Evolutionary conservation across 2,329 filamentous ascomycete genomes (phyloP).

Genomic region (Alternaria tenuissima): DNA sequence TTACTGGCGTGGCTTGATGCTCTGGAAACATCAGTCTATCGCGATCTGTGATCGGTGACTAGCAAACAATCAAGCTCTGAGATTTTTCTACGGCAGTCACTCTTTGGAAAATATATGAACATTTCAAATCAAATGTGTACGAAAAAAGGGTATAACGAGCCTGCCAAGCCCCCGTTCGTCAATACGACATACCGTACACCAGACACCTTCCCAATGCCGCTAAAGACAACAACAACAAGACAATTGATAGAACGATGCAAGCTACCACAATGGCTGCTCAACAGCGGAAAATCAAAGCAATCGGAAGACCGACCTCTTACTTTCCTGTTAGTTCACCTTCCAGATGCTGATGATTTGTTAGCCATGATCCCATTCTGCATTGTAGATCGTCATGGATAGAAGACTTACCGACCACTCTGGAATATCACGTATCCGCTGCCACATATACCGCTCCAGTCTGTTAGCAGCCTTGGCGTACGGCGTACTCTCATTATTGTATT

Average conservation of each 20-base stretch:
- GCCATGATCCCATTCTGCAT: neutral
- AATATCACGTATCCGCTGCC: slow-evolving; percentile 87
- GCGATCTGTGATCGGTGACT: no score
- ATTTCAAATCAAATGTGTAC: slow-evolving; percentile 1
- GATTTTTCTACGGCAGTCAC: neutral
- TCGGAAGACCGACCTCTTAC: slow-evolving; percentile 7
- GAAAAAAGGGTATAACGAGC: slow-evolving; percentile 20
- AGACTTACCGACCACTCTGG: slow-evolving; percentile 76
- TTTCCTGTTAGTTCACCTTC: slow-evolving; percentile 44
- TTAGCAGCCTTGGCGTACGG: slow-evolving; percentile 95
- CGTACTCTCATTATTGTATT: slow-evolving; percentile 95
- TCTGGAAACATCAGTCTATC: no score
- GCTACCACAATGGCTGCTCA: neutral
- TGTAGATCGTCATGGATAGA: neutral
- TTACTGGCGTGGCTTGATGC: no score
- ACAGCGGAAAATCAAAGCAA: neutral
- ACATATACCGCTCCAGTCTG: slow-evolving; percentile 94
- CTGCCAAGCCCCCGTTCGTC: neutral
- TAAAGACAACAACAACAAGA: slow-evolving; percentile 16
- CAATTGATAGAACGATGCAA: neutral
- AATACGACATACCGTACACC: slow-evolving; percentile 1
- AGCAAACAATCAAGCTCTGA: neutral
- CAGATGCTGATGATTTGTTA: slow-evolving; percentile 34
- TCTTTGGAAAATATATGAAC: neutral
- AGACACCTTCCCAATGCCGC: slow-evolving; percentile 30